Base-by-base conservation (phyloP, 306 rosid species). In the Pachyrhizus erosus region DNA sequence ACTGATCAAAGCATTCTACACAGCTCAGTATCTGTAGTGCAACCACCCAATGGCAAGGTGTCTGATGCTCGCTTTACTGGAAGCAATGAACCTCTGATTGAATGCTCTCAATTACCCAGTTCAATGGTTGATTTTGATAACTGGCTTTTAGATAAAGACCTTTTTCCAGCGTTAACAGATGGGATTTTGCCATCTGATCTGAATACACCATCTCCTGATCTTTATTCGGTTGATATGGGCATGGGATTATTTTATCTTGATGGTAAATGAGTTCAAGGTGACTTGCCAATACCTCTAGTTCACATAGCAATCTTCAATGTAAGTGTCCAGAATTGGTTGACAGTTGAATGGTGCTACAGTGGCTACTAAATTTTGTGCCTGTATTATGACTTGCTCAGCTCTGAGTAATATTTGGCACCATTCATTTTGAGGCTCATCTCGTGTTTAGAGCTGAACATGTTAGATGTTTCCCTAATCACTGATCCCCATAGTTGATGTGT, bases 131-230 rank as follows among this genome's bases (percentile, higher is more conserved):
- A 67, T 42, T 40, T 89, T 14, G 92, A 89, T 5, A 70, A 48
- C 78, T 94, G 90, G 92, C 52, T 86, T 58, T 26, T 84, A 27
- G 89, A 85, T 3, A 45, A 77, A 62, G 90, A 83, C 40, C 24
- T 45, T 15, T 27, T 27, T 79, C 83, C 86, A 0, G n/a, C 24
- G 76, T 84, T 24, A 73, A 40, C 82, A 31, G 90, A 87, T 76
- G 87, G 39, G 52, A 43, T 83, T 51, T 62, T 87, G 82, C 71
- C 86, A 15, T 73, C 83, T 76, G 88, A 84, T 18, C 54, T 77
- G 18, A 78, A 84, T 64, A 46, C 79, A 7, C 83, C 83, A 39
- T 86, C 97, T 61, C 88, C 91, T 3, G 90, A 86, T 68, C 76
- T 84, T 37, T 67, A 57, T 64, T 83, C 84, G 0, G 51, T 67